Conservation (phyloP, 768 basidiomycete genomes). For the Mycena floridula region DNA sequence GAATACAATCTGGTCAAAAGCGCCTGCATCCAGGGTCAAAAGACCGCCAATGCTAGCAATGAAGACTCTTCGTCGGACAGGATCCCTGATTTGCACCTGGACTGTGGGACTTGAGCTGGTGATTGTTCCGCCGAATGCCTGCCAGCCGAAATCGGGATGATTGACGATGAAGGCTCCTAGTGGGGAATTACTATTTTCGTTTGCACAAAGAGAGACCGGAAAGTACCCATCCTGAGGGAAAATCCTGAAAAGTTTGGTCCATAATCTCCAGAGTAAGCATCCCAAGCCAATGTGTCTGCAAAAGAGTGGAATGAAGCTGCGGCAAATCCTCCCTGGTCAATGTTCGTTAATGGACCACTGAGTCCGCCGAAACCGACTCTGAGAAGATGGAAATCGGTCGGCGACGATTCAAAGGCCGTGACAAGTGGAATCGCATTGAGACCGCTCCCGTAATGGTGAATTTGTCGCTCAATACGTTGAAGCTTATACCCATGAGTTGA, state of each 20-base stretch:
- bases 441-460: constrained; percentile 54
- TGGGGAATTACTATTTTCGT: constrained; percentile 22
- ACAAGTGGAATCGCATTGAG: constrained; percentile 51
- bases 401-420: constrained; percentile 38
- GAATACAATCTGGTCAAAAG: constrained; percentile 37
- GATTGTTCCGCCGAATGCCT: constrained; percentile 49
- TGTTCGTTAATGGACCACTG: constrained; percentile 47
- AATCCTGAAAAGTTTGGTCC: constrained; percentile 56
- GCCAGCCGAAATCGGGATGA: constrained; percentile 56
- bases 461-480: constrained; percentile 46
- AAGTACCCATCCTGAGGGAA: constrained; percentile 37
- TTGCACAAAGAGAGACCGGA: constrained; percentile 1
- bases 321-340: constrained; percentile 53
- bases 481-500: too few species aligned
- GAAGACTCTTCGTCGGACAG: constrained; percentile 44
- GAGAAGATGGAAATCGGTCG: constrained; percentile 44
- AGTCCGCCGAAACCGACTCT: constrained; percentile 48
- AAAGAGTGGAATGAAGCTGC: constrained; percentile 57
- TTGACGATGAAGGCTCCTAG: constrained; percentile 42
- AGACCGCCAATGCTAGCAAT: constrained; percentile 42
- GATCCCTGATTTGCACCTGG: constrained; percentile 38
- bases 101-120: constrained; percentile 32
- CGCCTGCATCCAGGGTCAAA: constrained; percentile 44
- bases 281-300: constrained; percentile 50
- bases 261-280: constrained; percentile 54